Evolutionary conservation across 2,329 filamentous ascomycete genomes (phyloP).

Genomic region (Cylindrodendrum hubeiense): DNA sequence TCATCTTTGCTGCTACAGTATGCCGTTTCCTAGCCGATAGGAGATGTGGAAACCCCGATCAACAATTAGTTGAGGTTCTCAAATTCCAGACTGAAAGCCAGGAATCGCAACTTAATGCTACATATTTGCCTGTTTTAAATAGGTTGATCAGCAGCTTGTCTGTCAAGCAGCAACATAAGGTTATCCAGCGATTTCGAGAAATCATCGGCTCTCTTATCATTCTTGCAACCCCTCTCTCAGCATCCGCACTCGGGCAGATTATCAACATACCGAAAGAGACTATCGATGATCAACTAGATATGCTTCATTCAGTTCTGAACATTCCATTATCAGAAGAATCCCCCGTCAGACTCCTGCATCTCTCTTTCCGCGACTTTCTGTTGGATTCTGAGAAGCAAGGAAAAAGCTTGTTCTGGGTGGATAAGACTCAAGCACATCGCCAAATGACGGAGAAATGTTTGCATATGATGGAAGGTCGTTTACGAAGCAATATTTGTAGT

Average conservation of each 20-base stretch:
- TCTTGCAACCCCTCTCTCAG: too few species aligned
- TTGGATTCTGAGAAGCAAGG: conserved; percentile 43
- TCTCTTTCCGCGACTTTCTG: conserved; percentile 55
- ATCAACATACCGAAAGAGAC: too few species aligned
- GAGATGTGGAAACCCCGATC: conserved; percentile 29
- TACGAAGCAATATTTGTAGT: neutral
- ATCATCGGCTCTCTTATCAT: too few species aligned
- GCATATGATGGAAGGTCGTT: neutral
- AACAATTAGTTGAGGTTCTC: conserved; percentile 39
- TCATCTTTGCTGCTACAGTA: conserved; percentile 52
- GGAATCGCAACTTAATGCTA: too few species aligned
- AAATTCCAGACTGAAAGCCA: conserved; percentile 9
- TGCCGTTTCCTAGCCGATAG: conserved; percentile 45
- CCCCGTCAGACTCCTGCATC: conserved; percentile 28
- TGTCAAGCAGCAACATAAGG: too few species aligned
- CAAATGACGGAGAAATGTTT: neutral
- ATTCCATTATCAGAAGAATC: neutral
- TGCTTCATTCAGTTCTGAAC: conserved; percentile 13
- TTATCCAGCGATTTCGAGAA: too few species aligned
- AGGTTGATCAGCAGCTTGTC: too few species aligned
- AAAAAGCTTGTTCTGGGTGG: conserved; percentile 48
- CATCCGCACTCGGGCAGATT: too few species aligned
- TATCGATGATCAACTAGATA: too few species aligned
- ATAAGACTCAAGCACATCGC: neutral
- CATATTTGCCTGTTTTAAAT: too few species aligned